A percentile compares a stretch with the other conserved stretches of the same genome.
phyloP scores from a whole-genome alignment of 2,329 filamentous ascomycete species.

The Podosphaera aphanis region DNA sequence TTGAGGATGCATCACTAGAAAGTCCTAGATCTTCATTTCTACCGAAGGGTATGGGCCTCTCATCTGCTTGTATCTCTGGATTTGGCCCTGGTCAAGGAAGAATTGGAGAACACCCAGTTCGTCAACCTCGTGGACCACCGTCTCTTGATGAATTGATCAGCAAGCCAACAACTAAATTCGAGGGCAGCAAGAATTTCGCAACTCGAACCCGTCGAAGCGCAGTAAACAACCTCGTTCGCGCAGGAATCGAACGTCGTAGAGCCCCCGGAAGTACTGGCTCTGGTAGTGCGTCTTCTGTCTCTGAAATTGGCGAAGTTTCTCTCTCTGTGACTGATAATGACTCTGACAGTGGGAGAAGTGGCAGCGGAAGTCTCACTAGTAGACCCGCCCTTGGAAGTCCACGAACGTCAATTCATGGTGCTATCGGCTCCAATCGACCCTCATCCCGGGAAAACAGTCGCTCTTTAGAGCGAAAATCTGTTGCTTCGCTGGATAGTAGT shows the following conservation, averaged over 20 bases:
- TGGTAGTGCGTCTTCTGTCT: slow-evolving; percentile 73
- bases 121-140: slow-evolving; percentile 81
- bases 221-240: slow-evolving; percentile 73
- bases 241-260: slow-evolving; percentile 61
- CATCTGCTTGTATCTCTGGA: slow-evolving; percentile 49
- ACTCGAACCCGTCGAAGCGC: slow-evolving; percentile 79
- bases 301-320: slow-evolving; percentile 46
- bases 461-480: slow-evolving; percentile 30
- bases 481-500: slow-evolving; percentile 21
- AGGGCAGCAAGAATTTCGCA: slow-evolving; percentile 95
- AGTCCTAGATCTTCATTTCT: slow-evolving; percentile 34
- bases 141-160: slow-evolving; percentile 72
- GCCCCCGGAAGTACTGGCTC: slow-evolving; percentile 44
- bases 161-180: slow-evolving; percentile 77
- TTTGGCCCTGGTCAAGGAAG: slow-evolving; percentile 86
- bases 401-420: slow-evolving; percentile 55
- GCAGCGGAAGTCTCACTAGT: slow-evolving; percentile 60
- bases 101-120: slow-evolving; percentile 79
- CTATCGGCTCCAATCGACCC: slow-evolving; percentile 72
- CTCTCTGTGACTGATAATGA: slow-evolving; percentile 50
- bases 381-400: slow-evolving; percentile 45
- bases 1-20: slow-evolving; percentile 9
- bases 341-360: slow-evolving; percentile 43
- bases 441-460: slow-evolving; percentile 39
- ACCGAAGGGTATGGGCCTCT: slow-evolving; percentile 60